phyloP scores from a whole-genome alignment of 805 yeast genomes.

The Candida loeiensis region DNA sequence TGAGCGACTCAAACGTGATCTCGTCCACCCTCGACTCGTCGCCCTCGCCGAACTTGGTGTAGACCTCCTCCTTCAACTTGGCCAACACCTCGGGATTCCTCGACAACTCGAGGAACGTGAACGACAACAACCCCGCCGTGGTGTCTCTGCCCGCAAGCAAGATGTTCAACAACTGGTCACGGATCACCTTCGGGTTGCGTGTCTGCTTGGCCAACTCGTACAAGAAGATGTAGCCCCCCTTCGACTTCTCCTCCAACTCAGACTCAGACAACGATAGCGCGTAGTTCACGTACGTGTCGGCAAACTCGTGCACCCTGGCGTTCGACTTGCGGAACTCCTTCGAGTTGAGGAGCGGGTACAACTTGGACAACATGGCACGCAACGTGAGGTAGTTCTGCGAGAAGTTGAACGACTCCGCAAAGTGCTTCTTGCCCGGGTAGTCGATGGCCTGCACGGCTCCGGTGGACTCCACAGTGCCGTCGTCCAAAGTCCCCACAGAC shows the following conservation, averaged over 20 bases:
- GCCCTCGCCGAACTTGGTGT: constrained; percentile 30
- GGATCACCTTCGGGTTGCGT: constrained; percentile 42
- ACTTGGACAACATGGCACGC: constrained; percentile 18
- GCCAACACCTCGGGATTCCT: constrained; percentile 37
- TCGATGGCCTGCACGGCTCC: constrained; percentile 11
- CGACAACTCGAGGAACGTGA: constrained; percentile 42
- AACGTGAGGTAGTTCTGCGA: constrained; percentile 31
- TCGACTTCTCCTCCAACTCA: constrained; percentile 28
- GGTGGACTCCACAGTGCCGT: constrained; percentile 12
- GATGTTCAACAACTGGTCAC: constrained; percentile 50
- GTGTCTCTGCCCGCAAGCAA: constrained; percentile 56
- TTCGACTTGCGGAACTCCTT: constrained; percentile 15
- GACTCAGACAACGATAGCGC: constrained; percentile 32
- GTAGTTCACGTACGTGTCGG: constrained; percentile 37
- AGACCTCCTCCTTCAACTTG: constrained; percentile 37
- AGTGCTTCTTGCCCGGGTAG: constrained; percentile 30
- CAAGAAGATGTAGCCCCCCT: constrained; percentile 44
- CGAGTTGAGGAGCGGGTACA: constrained; percentile 17
- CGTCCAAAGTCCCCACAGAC: constrained; percentile 32
- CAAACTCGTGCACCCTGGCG: constrained; percentile 28
- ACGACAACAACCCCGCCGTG: constrained; percentile 50
- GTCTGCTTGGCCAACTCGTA: constrained; percentile 48
- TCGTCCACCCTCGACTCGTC: constrained; percentile 32
- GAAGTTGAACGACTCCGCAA: constrained; percentile 33
- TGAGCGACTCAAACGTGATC: constrained; percentile 46